phyloP scores from a whole-genome alignment of 495 filamentous ascomycete species.

The Penicillium samsonianum region DNA sequence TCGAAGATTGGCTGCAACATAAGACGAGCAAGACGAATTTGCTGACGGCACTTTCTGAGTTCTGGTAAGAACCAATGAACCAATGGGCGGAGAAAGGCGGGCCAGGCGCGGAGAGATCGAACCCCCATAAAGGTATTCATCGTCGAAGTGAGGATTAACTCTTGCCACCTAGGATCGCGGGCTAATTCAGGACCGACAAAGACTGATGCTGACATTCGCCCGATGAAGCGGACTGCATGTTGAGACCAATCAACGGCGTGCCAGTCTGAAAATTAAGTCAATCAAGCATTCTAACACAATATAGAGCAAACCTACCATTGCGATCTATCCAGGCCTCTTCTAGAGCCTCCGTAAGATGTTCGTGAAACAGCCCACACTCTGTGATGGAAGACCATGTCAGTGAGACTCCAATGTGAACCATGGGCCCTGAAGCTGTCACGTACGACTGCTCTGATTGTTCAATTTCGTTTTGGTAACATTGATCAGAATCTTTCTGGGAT shows the following conservation, averaged over 20 bases:
- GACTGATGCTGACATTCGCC: slow-evolving; percentile 44
- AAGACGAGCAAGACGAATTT: slow-evolving; percentile 13
- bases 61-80: slow-evolving; percentile 24
- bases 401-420: background rate
- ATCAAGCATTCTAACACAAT: background rate
- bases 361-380: slow-evolving; percentile 2
- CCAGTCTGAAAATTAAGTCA: slow-evolving; percentile 16
- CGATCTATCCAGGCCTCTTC: background rate
- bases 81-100: slow-evolving; percentile 39
- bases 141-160: slow-evolving; percentile 38
- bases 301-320: background rate
- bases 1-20: slow-evolving; percentile 9
- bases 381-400: background rate
- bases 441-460: slow-evolving; percentile 16
- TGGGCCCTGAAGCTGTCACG: background rate
- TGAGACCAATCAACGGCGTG: slow-evolving; percentile 23
- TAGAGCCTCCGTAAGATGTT: slow-evolving; percentile 6
- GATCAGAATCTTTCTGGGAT: slow-evolving; percentile 13
- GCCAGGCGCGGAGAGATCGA: slow-evolving; percentile 35
- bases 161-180: slow-evolving; percentile 42
- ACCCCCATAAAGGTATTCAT: slow-evolving; percentile 34
- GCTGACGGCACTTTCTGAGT: slow-evolving; percentile 3
- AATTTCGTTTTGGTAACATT: slow-evolving; percentile 16
- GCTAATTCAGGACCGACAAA: slow-evolving; percentile 45
- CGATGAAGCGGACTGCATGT: slow-evolving; percentile 40